Conservation (phyloP, 345 rosid species). For the Gossypium ekmanianum region DNA sequence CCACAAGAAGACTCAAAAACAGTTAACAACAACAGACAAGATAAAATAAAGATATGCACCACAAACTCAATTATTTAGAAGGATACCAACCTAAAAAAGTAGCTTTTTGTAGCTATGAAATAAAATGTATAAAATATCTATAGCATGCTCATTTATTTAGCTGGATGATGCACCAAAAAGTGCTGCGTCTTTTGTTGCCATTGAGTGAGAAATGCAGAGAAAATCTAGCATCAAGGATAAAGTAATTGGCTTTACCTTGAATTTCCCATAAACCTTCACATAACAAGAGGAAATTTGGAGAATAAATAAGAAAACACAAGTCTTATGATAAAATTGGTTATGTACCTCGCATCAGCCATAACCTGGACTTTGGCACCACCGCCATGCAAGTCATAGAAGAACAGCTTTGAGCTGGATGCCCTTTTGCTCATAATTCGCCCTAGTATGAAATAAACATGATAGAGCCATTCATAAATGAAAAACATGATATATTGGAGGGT, state of each 20-base stretch:
- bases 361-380: constrained; percentile 82
- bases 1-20: no score
- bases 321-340: background rate
- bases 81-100: no score
- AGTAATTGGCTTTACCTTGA: background rate
- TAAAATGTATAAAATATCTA: no score
- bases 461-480: constrained; percentile 4
- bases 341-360: constrained; percentile 90
- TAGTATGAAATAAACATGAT: constrained; percentile 22
- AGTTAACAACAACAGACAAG: no score
- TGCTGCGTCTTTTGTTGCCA: no score
- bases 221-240: no score
- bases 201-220: no score
- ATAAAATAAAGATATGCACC: no score
- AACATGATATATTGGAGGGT: background rate
- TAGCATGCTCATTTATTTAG: no score
- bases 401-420: constrained; percentile 78
- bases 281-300: background rate
- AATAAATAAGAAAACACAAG: constrained; percentile 2
- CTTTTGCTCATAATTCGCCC: constrained; percentile 95
- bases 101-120: no score
- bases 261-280: background rate
- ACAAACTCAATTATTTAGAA: no score
- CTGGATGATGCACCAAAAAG: no score
- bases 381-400: constrained; percentile 83